phyloP scores from a whole-genome alignment of 2,329 filamentous ascomycete species.

The Exophiala sp. region DNA sequence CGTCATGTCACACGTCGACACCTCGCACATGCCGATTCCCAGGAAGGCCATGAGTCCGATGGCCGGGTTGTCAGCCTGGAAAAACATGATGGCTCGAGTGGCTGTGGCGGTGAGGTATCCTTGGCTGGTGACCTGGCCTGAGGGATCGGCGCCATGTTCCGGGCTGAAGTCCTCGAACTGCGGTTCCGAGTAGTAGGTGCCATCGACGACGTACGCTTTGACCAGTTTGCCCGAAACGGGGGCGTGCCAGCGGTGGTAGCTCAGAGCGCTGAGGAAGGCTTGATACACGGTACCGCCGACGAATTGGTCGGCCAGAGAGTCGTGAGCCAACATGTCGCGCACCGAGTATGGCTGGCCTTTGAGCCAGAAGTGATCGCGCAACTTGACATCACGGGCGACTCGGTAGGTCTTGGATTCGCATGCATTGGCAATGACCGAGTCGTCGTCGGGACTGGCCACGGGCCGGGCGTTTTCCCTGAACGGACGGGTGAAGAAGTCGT shows the following conservation, averaged over 20 bases:
- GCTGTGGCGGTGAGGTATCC: conserved; percentile 63
- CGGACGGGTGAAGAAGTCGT: conserved; percentile 61
- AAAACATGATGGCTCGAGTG: conserved; percentile 62
- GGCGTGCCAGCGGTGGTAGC: conserved; percentile 67
- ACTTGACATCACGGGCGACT: conserved; percentile 46
- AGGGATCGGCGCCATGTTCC: conserved; percentile 30
- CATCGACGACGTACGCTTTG: conserved; percentile 54
- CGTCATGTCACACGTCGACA: conserved; percentile 65
- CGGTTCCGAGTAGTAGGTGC: conserved; percentile 63
- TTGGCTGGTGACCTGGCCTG: conserved; percentile 45
- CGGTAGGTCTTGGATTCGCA: conserved; percentile 60
- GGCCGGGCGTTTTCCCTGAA: conserved; percentile 53
- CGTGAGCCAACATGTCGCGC: conserved; percentile 56
- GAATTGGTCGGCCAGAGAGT: conserved; percentile 51
- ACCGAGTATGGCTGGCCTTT: conserved; percentile 65
- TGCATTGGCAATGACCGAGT: conserved; percentile 53
- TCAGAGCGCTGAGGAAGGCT: conserved; percentile 60
- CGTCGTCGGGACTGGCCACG: conserved; percentile 52
- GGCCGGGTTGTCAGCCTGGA: conserved; percentile 61
- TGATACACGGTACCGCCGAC: conserved; percentile 63
- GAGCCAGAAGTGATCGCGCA: conserved; percentile 60
- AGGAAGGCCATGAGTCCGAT: conserved; percentile 67
- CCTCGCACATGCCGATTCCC: conserved; percentile 70
- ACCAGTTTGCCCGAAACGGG: conserved; percentile 59
- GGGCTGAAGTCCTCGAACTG: conserved; percentile 45